Evolutionary conservation across 495 filamentous ascomycete species (phyloP), one percentile per base, ranked within the genome.

Genomic region (Penicillium egyptiacum): DNA sequence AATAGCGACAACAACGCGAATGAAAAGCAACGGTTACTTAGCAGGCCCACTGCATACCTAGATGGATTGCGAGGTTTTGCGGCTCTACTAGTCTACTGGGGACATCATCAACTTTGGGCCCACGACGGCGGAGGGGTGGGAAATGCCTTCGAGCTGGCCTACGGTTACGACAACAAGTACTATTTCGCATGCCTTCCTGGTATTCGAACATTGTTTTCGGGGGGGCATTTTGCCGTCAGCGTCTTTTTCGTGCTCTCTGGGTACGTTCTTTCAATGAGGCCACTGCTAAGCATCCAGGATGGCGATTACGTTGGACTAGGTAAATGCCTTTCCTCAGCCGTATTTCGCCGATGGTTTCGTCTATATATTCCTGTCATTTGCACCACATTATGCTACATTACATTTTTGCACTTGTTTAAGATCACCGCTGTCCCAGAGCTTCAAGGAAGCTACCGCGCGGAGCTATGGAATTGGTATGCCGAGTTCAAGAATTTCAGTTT

Each of bases 401-500:
- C 74, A 2, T 72, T 74, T 5, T 77, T 77, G 73, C 78, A 84
- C 53, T 28, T 75, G 2, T 79, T 85, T 55, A 72, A 75, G 12
- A 66, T 78, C 56, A 73, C 64, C 63, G 72, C 72, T 31, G 62
- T 60, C 17, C 69, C 65, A n/a, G 58, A 71, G 14, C 60, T 69
- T 42, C 68, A 76, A 58, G 16, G 30, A 0, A 79, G 58, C 26
- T 80, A 76, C 56, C 23, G 59, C 16, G 70, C 69, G 14, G 80
- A 83, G 62, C 31, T 82, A 4, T 79, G 71, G 74, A 72, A 71
- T n/a, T 84, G 81, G 79, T 84, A 84, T 57, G 50, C 53, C 35
- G 81, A 85, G 59, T 68, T 84, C 65, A 85, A 84, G 66, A 81
- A 82, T 63, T 84, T 82, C 68, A 82, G 69, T 67, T 86, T 83